Percentiles rank a stretch among this genome's conserved stretches.
Evolutionary conservation across 1,284 basidiomycete species (phyloP).

Genomic region (Mycena sp.): DNA sequence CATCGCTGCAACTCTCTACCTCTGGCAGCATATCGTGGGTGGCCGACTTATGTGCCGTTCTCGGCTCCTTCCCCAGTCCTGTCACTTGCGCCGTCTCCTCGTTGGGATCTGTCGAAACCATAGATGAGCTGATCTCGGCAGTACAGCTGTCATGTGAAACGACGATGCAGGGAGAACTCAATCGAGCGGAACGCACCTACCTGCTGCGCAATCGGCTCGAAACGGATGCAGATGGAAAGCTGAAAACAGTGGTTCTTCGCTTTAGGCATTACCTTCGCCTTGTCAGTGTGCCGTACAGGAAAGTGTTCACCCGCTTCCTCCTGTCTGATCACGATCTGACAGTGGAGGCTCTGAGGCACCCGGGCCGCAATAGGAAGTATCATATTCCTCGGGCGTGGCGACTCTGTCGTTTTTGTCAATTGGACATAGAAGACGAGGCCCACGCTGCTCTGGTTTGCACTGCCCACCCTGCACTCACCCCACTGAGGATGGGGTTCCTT

Average conservation of each 20-base stretch:
- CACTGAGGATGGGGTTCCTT: no score
- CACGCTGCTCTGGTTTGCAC: no score
- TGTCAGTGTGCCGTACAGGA: slow-evolving; percentile 1
- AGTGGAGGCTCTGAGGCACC: not conserved
- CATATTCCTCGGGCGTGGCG: not conserved
- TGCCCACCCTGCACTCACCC: no score
- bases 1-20: not conserved
- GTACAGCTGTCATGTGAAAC: no score
- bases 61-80: not conserved
- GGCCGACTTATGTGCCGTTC: not conserved
- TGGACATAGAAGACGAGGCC: slow-evolving; percentile 4
- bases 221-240: no score
- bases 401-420: not conserved
- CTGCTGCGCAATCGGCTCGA: no score
- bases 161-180: no score
- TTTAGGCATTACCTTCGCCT: slow-evolving; percentile 4
- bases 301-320: slow-evolving; percentile 10
- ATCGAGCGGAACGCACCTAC: no score
- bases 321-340: slow-evolving; percentile 1
- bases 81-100: not conserved
- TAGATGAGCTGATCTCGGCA: not conserved
- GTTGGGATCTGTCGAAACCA: not conserved
- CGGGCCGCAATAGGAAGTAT: no score
- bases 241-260: not conserved
- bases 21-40: no score